Conservation (phyloP, 2,329 filamentous ascomycete species). For the Talaromyces rugulosus region DNA sequence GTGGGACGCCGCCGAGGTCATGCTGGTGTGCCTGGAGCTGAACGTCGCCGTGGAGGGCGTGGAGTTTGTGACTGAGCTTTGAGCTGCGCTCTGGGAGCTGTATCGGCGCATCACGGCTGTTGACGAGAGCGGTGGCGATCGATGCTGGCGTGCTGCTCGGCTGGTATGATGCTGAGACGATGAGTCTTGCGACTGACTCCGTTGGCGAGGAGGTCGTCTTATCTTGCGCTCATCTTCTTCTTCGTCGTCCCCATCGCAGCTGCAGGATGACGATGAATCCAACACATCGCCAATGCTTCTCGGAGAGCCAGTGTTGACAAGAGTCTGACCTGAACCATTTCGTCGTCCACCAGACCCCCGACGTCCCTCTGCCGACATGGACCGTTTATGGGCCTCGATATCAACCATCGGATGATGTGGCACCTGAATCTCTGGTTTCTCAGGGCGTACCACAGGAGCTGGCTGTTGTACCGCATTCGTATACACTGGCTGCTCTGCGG, state of each 20-base stretch:
- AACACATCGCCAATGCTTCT: background rate
- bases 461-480: background rate
- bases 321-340: background rate
- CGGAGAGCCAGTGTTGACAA: background rate
- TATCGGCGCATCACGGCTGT: slow-evolving; percentile 34
- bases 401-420: slow-evolving; percentile 13
- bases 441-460: background rate
- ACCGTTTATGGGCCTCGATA: slow-evolving; percentile 6
- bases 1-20: slow-evolving; percentile 22
- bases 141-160: slow-evolving; percentile 18
- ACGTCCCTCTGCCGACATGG: slow-evolving; percentile 6
- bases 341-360: background rate
- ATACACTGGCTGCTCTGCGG: background rate
- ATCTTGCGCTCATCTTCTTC: slow-evolving; percentile 1
- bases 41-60: slow-evolving; percentile 23
- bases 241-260: slow-evolving; percentile 4
- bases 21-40: slow-evolving; percentile 30
- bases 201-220: background rate
- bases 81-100: slow-evolving; percentile 27
- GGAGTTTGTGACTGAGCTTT: slow-evolving; percentile 18
- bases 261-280: background rate
- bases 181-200: slow-evolving; percentile 5
- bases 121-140: slow-evolving; percentile 33
- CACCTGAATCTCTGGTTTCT: background rate
- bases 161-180: background rate